phyloP scores from a whole-genome alignment of 148 eudicot genomes.

The Nepenthes gracilis region DNA sequence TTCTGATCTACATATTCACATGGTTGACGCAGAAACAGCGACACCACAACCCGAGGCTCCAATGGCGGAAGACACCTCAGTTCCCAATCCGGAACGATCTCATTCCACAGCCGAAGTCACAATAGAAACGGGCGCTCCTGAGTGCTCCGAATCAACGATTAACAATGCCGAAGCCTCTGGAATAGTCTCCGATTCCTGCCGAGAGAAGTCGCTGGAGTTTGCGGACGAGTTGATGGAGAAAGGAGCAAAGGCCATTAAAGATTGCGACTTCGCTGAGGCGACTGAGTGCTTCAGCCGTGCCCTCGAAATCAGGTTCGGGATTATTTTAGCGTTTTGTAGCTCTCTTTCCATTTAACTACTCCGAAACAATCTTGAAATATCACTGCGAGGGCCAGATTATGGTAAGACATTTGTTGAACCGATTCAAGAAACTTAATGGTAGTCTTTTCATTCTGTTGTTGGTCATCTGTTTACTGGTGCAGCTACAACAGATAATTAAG shows the following conservation, averaged over 20 bases:
- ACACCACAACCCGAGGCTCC: not conserved
- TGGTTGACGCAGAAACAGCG: too few species aligned
- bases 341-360: not conserved
- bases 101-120: slow-evolving; percentile 32
- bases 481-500: too few species aligned
- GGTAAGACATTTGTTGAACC: not conserved
- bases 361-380: not conserved
- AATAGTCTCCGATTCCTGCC: slow-evolving; percentile 13
- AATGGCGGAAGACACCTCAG: slow-evolving; percentile 15
- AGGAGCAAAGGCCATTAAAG: slow-evolving; percentile 45
- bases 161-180: slow-evolving; percentile 23
- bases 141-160: slow-evolving; percentile 34
- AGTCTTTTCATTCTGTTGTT: not conserved
- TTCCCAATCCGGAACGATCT: slow-evolving; percentile 13
- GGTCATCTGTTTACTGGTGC: too few species aligned
- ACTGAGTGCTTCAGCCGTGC: slow-evolving; percentile 90
- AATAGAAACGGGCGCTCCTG: slow-evolving; percentile 23
- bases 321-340: not conserved
- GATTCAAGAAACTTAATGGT: not conserved
- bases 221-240: slow-evolving; percentile 59
- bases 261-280: slow-evolving; percentile 55
- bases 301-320: slow-evolving; percentile 73
- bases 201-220: slow-evolving; percentile 40
- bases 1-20: too few species aligned
- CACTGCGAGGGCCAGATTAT: not conserved